Percentiles rank a stretch among this genome's conserved stretches.
These are phyloP conservation scores for Cutaneotrichosporon curvatum DNA, from an alignment of 1,284 basidiomycete genomes.

Conservation along the genomic window DNA sequence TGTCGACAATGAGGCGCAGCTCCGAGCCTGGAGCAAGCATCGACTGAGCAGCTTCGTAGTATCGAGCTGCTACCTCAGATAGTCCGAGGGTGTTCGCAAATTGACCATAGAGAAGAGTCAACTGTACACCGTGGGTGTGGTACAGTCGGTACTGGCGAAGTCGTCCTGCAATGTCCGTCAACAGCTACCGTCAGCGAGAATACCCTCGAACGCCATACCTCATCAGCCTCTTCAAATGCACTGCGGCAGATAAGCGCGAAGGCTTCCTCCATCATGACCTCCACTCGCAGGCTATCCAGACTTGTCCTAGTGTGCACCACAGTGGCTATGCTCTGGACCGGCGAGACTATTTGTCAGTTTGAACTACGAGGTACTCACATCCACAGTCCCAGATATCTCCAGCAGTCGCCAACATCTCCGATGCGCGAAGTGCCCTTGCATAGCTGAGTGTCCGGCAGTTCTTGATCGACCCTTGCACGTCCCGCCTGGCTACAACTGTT, in stretches of 20 bases:
- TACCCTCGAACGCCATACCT: slow-evolving; percentile 14
- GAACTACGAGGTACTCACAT: slow-evolving; percentile 22
- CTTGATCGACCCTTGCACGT: slow-evolving; percentile 10
- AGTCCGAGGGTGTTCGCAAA: slow-evolving; percentile 29
- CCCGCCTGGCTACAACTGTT: slow-evolving; percentile 25
- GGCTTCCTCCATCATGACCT: slow-evolving; percentile 36
- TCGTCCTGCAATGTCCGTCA: slow-evolving; percentile 13
- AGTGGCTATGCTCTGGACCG: slow-evolving; percentile 20
- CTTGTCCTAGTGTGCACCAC: slow-evolving; percentile 13
- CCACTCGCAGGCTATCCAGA: slow-evolving; percentile 24
- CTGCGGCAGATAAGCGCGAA: slow-evolving; percentile 29
- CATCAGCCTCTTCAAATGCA: slow-evolving; percentile 18
- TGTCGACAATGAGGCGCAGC: slow-evolving; percentile 28
- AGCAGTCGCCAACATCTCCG: slow-evolving; percentile 9
- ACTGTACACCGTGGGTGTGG: slow-evolving; percentile 22
- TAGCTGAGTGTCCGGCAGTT: slow-evolving; percentile 25
- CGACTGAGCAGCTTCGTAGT: slow-evolving; percentile 26
- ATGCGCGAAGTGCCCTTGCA: slow-evolving; percentile 19
- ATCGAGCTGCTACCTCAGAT: slow-evolving; percentile 19
- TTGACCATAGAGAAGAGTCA: slow-evolving; percentile 34
- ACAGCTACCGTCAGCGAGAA: slow-evolving; percentile 14
- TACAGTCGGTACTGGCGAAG: slow-evolving; percentile 10
- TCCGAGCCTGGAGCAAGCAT: slow-evolving; percentile 30
- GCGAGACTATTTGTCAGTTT: slow-evolving; percentile 43
- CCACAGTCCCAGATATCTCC: slow-evolving; percentile 40